phyloP scores from a whole-genome alignment of 176 grass and related monocot genomes.

The Bromus sterilis region DNA sequence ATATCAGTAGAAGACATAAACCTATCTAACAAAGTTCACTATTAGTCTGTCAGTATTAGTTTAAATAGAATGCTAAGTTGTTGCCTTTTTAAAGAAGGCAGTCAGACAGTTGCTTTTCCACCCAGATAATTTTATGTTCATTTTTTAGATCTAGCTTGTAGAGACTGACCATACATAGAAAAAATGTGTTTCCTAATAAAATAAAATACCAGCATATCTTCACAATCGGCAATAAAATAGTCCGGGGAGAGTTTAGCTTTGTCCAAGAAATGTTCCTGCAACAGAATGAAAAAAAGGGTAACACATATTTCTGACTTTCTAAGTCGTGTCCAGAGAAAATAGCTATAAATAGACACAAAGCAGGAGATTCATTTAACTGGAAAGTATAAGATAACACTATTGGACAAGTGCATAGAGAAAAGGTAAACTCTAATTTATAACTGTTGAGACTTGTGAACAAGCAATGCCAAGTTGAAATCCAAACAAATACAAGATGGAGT shows the following conservation, averaged over 20 bases:
- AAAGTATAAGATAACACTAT: conserved; percentile 3
- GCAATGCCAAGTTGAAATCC: neutral
- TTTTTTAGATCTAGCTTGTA: neutral
- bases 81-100: neutral
- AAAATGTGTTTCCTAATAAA: neutral
- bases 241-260: conserved; percentile 91
- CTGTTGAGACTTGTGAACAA: conserved; percentile 15
- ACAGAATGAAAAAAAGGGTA: conserved; percentile 19
- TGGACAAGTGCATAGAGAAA: conserved; percentile 10
- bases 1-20: conserved; percentile 3
- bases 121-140: neutral
- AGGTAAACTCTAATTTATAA: neutral
- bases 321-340: neutral
- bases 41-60: neutral
- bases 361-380: neutral
- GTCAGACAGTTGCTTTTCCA: neutral
- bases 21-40: neutral
- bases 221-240: conserved; percentile 92
- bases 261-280: conserved; percentile 84
- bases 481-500: conserved; percentile 10
- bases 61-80: neutral
- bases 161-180: conserved; percentile 14
- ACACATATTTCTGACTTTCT: neutral
- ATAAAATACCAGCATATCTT: conserved; percentile 74
- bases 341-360: conserved; percentile 7